Percentiles rank a stretch among this genome's conserved stretches.
These are phyloP conservation scores for Agapanthus africanus DNA, from an alignment of 106 monocot genomes.

Conservation along the genomic window DNA sequence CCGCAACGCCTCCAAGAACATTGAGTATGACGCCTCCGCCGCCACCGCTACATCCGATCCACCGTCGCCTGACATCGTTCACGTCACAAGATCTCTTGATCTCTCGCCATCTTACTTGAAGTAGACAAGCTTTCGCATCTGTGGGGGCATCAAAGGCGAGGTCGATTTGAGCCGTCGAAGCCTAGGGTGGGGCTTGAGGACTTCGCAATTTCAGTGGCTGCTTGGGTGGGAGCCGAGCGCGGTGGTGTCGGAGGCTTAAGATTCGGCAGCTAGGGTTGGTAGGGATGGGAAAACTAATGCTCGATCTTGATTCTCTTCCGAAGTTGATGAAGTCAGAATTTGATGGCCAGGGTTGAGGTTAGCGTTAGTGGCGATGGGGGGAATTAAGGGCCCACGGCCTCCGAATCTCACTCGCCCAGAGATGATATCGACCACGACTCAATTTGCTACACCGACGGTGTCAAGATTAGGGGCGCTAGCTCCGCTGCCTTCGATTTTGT, in stretches of 20 bases:
- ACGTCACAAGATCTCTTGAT: slow-evolving; percentile 27
- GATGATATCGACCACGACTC: neutral
- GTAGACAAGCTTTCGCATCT: slow-evolving; percentile 52
- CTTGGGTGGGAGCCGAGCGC: slow-evolving; percentile 53
- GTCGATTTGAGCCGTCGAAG: slow-evolving; percentile 33
- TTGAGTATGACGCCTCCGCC: slow-evolving; percentile 38
- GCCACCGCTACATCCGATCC: neutral
- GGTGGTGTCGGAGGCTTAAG: slow-evolving; percentile 13
- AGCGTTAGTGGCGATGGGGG: slow-evolving; percentile 23
- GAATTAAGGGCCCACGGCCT: slow-evolving; percentile 58
- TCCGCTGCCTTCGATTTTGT: slow-evolving; percentile 33
- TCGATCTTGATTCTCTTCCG: neutral
- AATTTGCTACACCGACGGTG: neutral
- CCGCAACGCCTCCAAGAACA: slow-evolving; percentile 76
- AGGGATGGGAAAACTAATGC: too few relatives aligned
- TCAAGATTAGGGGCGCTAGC: neutral
- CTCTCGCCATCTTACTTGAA: slow-evolving; percentile 11
- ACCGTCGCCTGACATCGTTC: neutral
- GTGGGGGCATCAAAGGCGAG: slow-evolving; percentile 38
- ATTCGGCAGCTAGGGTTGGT: too few relatives aligned
- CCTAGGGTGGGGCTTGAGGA: slow-evolving; percentile 59
- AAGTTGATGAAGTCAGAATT: neutral
- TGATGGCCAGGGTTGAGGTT: slow-evolving; percentile 9
- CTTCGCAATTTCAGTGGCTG: slow-evolving; percentile 41
- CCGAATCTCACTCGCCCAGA: slow-evolving; percentile 25